phyloP scores from a whole-genome alignment of 495 filamentous ascomycete genomes.

The Penicillium waksmanii region DNA sequence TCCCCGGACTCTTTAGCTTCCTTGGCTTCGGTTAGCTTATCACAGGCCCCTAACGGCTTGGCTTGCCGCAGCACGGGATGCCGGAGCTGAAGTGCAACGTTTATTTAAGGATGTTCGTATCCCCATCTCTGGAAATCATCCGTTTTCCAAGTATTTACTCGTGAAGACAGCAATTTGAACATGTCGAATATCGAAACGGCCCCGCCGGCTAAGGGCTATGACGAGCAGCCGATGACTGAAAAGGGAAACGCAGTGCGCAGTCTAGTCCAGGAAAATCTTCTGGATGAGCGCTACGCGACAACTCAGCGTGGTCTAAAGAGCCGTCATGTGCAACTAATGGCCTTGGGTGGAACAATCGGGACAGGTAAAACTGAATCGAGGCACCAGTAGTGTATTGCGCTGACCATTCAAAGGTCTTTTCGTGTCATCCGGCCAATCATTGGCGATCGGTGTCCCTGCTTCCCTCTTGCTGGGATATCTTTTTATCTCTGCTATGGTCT shows the following conservation, averaged over 20 bases:
- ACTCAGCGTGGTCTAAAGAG: constrained; percentile 52
- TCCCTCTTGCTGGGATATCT: constrained; percentile 67
- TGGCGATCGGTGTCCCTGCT: constrained; percentile 63
- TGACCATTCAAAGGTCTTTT: constrained; percentile 31
- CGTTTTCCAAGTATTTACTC: not conserved
- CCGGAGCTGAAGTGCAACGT: not conserved
- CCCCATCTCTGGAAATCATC: not conserved
- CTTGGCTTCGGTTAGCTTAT: constrained; percentile 10
- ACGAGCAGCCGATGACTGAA: constrained; percentile 15
- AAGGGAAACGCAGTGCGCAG: constrained; percentile 25
- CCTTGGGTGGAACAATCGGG: constrained; percentile 71
- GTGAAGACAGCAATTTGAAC: constrained; percentile 2
- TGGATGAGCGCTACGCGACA: constrained; percentile 43
- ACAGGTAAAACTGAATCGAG: constrained; percentile 45
- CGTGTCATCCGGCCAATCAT: constrained; percentile 62
- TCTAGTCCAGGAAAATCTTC: constrained; percentile 40
- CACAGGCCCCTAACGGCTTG: constrained; percentile 1
- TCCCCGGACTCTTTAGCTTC: constrained; percentile 15
- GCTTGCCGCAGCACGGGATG: not conserved
- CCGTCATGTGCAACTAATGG: constrained; percentile 69
- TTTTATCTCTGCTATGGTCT: constrained; percentile 63
- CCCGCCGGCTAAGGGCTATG: not conserved
- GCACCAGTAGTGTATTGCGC: not conserved
- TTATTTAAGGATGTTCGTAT: constrained; percentile 2
- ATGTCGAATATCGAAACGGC: constrained; percentile 17